Evolutionary conservation across 768 basidiomycete species (phyloP).

Genomic region (Boletus bicolor): DNA sequence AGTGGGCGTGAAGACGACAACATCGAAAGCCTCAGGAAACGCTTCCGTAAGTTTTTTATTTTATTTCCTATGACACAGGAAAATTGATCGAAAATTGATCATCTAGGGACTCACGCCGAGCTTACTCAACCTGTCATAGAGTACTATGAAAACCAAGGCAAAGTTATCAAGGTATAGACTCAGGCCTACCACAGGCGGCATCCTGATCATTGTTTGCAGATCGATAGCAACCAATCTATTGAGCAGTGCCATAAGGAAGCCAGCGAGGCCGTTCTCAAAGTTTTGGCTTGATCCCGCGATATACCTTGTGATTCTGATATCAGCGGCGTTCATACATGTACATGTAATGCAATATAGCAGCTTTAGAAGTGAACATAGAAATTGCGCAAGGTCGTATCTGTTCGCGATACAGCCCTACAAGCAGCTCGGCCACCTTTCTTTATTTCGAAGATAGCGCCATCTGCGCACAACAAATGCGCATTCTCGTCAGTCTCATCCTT

Average conservation of each 20-base stretch:
- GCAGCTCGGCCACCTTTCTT: constrained; percentile 55
- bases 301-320: constrained; percentile 7
- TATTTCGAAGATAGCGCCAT: constrained; percentile 70
- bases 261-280: constrained; percentile 47
- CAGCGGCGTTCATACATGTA: not conserved
- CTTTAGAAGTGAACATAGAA: constrained; percentile 49
- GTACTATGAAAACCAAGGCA: constrained; percentile 62
- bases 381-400: constrained; percentile 27
- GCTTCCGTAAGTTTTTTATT: constrained; percentile 66
- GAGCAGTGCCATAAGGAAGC: constrained; percentile 71
- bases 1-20: constrained; percentile 97
- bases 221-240: constrained; percentile 64
- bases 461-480: constrained; percentile 75
- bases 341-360: not conserved
- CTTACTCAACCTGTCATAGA: constrained; percentile 94
- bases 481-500: constrained; percentile 58
- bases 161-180: constrained; percentile 69
- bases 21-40: constrained; percentile 87
- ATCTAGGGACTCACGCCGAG: constrained; percentile 73
- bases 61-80: not conserved
- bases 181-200: not conserved
- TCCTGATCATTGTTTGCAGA: constrained; percentile 37
- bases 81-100: not conserved
- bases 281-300: constrained; percentile 34
- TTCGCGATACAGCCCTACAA: constrained; percentile 42